Conservation (phyloP, 2,329 filamentous ascomycete genomes). For the Epichloe uncinata region DNA sequence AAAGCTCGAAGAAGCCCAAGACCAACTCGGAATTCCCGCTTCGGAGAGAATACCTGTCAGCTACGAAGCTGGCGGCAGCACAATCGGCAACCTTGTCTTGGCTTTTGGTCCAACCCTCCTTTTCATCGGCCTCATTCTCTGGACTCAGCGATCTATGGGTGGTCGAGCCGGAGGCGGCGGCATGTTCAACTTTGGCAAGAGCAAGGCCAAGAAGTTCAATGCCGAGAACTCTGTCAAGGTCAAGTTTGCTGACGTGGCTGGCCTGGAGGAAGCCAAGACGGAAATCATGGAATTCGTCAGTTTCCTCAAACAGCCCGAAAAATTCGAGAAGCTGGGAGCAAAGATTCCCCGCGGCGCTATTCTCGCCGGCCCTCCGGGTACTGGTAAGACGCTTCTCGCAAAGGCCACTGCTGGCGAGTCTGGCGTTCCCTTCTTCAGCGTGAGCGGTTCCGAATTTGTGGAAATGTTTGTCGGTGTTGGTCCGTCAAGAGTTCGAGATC, state of each 20-base stretch:
- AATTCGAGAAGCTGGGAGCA: conserved; percentile 85
- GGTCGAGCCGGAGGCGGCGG: conserved; percentile 54
- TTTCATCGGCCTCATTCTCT: conserved; percentile 72
- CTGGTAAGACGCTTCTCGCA: conserved; percentile 91
- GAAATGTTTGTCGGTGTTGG: conserved; percentile 99
- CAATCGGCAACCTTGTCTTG: conserved; percentile 59
- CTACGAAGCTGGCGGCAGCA: conserved; percentile 66
- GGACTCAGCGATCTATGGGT: conserved; percentile 61
- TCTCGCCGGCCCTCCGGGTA: conserved; percentile 92
- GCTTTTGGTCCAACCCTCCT: conserved; percentile 77
- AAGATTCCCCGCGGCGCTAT: conserved; percentile 98
- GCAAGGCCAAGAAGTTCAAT: conserved; percentile 92
- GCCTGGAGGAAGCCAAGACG: conserved; percentile 94
- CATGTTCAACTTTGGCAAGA: conserved; percentile 93
- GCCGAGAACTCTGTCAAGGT: conserved; percentile 93
- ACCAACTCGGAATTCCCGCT: conserved; percentile 71
- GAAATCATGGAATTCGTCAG: conserved; percentile 99
- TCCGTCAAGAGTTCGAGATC: conserved; percentile 83
- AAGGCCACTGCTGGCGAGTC: conserved; percentile 98
- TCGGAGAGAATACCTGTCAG: conserved; percentile 87
- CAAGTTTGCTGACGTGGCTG: conserved; percentile 92
- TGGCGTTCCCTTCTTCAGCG: conserved; percentile 92
- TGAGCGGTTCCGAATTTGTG: conserved; percentile 96
- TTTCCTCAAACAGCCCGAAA: conserved; percentile 86
- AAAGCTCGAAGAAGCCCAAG: conserved; percentile 75